These are phyloP conservation scores for Conidiobolus incongruus DNA, from an alignment of 371 early-diverging fungal species.

Conservation along the genomic window DNA sequence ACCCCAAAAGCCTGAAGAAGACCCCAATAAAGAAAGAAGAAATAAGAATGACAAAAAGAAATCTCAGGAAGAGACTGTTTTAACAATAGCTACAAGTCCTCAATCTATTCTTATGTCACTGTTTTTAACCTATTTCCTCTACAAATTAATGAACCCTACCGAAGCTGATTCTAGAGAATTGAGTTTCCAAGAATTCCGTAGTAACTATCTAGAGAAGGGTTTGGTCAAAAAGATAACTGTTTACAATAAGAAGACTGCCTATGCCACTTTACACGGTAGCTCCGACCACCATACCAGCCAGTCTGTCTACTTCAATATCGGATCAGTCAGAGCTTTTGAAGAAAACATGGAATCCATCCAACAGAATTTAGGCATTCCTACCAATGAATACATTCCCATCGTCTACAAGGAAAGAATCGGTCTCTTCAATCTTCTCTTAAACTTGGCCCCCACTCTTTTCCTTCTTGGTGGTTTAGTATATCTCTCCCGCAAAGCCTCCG, in stretches of 20 bases:
- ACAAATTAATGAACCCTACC: conserved; percentile 18
- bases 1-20: no score
- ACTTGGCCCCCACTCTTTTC: conserved; percentile 82
- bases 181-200: conserved; percentile 84
- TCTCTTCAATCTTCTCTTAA: conserved; percentile 38
- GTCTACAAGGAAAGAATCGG: conserved; percentile 60
- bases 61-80: not conserved
- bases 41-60: conserved; percentile 1
- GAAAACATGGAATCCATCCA: conserved; percentile 76
- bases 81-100: not conserved
- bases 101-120: conserved; percentile 6
- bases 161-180: conserved; percentile 38
- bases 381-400: conserved; percentile 73
- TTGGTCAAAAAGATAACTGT: conserved; percentile 73
- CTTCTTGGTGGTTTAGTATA: conserved; percentile 70
- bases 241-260: conserved; percentile 59
- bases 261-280: conserved; percentile 53
- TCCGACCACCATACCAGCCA: conserved; percentile 16
- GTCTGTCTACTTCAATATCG: conserved; percentile 64
- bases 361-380: conserved; percentile 69
- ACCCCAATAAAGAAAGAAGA: conserved; percentile 1
- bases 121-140: conserved; percentile 23
- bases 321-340: conserved; percentile 90
- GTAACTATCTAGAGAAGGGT: conserved; percentile 72
- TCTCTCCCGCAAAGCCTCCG: conserved; percentile 58